Evolutionary conservation across 1,284 basidiomycete species (phyloP), one percentile per base, ranked within the genome.

Genomic region (Ganoderma resinaceum): DNA sequence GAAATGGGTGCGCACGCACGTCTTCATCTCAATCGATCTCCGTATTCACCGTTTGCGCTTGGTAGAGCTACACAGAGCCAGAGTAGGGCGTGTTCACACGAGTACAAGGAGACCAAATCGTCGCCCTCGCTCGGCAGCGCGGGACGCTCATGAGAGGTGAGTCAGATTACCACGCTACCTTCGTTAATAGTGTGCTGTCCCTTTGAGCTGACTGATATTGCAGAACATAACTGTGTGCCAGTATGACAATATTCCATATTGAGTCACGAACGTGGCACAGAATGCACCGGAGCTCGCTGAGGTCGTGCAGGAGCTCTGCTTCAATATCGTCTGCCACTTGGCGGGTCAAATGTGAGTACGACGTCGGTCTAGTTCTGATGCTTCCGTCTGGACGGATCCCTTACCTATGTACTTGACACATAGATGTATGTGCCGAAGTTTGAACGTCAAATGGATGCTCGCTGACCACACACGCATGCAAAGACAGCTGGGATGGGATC

Each of bases 11-110:
- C n/a, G n/a, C n/a, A 58, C n/a, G 78, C 62, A 5, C 20, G 43
- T 20, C 43, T n/a, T 46, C 7, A 43, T 20, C 4, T n/a, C 42
- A 0, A 3, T 2, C 16, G 8, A n/a, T n/a, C 7, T 9, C 9
- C 37, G n/a, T 2, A 9, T 9, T 2, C 20, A 2, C 18, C 8
- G 11, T 46, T n/a, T 38, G 20, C 12, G 26, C 8, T n/a, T 29
- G 29, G 86, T 85, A 83, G 86, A n/a, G n/a, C 68, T 82, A 83
- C 0, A 87, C 86, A 6, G 87, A 89, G 70, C 85, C 86, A 4
- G 76, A 76, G 20, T 83, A 79, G 46, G 85, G 84, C 62, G 74
- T 71, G 7, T 89, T 86, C 77, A 84, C 81, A 0, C 87, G 85
- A 74, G 75, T 76, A 12, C 75, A 74, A 37, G 87, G 80, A 20